A percentile compares a stretch with the other conserved stretches of the same genome.
Conservation (phyloP, 768 basidiomycete species). For the Lactarius indigo region DNA sequence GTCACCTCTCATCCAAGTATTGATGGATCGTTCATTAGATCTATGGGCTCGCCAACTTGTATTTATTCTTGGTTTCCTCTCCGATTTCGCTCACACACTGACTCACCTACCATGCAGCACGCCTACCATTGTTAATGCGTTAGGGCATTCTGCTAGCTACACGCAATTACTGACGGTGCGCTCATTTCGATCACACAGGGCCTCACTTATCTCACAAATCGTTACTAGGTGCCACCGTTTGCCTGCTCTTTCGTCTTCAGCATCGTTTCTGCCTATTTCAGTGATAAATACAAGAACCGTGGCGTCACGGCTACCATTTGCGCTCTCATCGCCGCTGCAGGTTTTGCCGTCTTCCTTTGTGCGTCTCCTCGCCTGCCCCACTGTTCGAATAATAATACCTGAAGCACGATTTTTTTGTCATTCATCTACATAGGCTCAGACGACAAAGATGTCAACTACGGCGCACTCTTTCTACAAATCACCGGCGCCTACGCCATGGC, state of each 20-base stretch:
- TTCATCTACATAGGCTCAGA: slow-evolving; percentile 17
- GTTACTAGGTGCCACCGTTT: slow-evolving; percentile 32
- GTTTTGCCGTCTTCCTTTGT: slow-evolving; percentile 26
- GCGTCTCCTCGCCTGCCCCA: not conserved
- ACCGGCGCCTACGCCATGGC: slow-evolving; percentile 31
- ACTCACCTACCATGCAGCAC: slow-evolving; percentile 24
- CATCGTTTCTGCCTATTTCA: slow-evolving; percentile 22
- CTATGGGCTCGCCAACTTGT: slow-evolving; percentile 31
- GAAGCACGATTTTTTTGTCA: not conserved
- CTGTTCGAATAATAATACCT: not conserved
- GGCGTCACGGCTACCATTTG: slow-evolving; percentile 19
- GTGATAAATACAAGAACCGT: slow-evolving; percentile 24
- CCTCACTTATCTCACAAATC: not conserved
- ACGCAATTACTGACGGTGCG: slow-evolving; percentile 33
- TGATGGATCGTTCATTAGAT: slow-evolving; percentile 17
- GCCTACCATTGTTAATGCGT: slow-evolving; percentile 30
- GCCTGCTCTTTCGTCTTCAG: slow-evolving; percentile 30
- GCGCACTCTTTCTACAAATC: slow-evolving; percentile 32
- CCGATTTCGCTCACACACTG: not conserved
- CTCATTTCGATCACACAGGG: not conserved
- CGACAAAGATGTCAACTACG: slow-evolving; percentile 28
- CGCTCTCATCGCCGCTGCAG: slow-evolving; percentile 19
- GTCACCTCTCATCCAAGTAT: not conserved
- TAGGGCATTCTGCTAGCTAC: slow-evolving; percentile 31
- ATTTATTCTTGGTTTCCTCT: slow-evolving; percentile 2